Percentiles rank a stretch among this genome's conserved stretches.
phyloP scores from a whole-genome alignment of 2,329 filamentous ascomycete genomes.

The Penicillium freii region DNA sequence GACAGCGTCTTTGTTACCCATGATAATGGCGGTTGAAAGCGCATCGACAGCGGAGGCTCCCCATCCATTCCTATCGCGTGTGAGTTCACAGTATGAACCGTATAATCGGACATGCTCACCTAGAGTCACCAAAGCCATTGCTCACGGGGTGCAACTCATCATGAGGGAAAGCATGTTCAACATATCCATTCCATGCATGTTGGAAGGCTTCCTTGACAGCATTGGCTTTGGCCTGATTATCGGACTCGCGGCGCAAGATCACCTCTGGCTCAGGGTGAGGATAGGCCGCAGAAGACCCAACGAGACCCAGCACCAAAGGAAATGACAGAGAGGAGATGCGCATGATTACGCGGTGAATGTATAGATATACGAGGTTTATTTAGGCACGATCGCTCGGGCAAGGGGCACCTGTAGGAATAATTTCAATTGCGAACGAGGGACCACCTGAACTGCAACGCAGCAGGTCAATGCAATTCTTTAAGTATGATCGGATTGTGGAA shows the following conservation, averaged over 20 bases:
- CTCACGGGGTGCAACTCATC: constrained; percentile 71
- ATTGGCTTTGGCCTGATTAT: constrained; percentile 45
- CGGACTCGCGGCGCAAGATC: constrained; percentile 8
- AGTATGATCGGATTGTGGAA: constrained; percentile 10
- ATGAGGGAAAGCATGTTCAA: constrained; percentile 70
- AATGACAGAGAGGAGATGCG: constrained; percentile 26
- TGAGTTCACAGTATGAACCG: not conserved
- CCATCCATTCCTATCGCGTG: constrained; percentile 68
- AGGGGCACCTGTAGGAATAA: not conserved
- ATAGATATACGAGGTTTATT: constrained; percentile 7
- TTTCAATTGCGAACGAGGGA: constrained; percentile 19
- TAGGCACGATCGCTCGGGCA: not conserved
- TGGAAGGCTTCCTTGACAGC: constrained; percentile 68
- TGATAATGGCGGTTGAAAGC: constrained; percentile 74
- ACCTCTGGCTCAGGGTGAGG: constrained; percentile 18
- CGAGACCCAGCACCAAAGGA: constrained; percentile 26
- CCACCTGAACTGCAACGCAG: constrained; percentile 9
- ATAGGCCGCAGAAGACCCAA: constrained; percentile 23
- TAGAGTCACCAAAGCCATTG: constrained; percentile 65
- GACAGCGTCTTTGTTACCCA: constrained; percentile 67
- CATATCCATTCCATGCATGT: constrained; percentile 71
- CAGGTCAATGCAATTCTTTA: constrained; percentile 23
- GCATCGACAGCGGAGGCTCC: constrained; percentile 80
- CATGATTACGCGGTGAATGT: constrained; percentile 20
- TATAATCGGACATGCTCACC: constrained; percentile 49